phyloP scores from a whole-genome alignment of 208 protist genomes.

The Leishmania turanica region DNA sequence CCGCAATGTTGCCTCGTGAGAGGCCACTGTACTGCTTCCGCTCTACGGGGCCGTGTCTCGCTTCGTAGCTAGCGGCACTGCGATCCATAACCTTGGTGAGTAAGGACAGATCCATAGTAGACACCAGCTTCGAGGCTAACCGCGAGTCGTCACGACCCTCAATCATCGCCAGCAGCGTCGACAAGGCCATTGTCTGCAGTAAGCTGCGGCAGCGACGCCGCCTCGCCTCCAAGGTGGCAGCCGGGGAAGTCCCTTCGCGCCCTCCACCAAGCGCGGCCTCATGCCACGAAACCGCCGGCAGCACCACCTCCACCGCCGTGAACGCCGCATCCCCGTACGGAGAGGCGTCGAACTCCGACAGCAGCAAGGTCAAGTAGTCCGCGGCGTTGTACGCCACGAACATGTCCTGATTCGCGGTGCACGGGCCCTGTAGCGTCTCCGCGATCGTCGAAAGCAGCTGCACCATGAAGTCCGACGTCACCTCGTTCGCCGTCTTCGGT shows the following conservation, averaged over 20 bases:
- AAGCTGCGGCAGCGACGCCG: conserved; percentile 21
- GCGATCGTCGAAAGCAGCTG: conserved; percentile 50
- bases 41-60: conserved; percentile 32
- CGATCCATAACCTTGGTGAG: conserved; percentile 46
- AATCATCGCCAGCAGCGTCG: conserved; percentile 53
- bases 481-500: conserved; percentile 38
- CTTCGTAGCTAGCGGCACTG: conserved; percentile 44
- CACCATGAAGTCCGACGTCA: conserved; percentile 41
- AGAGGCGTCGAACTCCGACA: conserved; percentile 21
- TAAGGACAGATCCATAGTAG: conserved; percentile 42
- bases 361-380: conserved; percentile 49
- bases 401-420: conserved; percentile 52
- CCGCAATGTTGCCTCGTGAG: conserved; percentile 30
- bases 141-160: conserved; percentile 57
- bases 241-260: not conserved
- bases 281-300: conserved; percentile 18
- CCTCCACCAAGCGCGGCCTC: conserved; percentile 7
- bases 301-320: conserved; percentile 22
- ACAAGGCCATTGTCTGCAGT: conserved; percentile 37
- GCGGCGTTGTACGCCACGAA: conserved; percentile 54
- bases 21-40: conserved; percentile 31
- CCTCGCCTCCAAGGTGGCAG: conserved; percentile 12
- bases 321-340: conserved; percentile 22
- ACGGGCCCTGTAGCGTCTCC: conserved; percentile 61
- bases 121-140: conserved; percentile 37